Conservation (phyloP, 2,329 filamentous ascomycete genomes). For the Didymella glomerata region DNA sequence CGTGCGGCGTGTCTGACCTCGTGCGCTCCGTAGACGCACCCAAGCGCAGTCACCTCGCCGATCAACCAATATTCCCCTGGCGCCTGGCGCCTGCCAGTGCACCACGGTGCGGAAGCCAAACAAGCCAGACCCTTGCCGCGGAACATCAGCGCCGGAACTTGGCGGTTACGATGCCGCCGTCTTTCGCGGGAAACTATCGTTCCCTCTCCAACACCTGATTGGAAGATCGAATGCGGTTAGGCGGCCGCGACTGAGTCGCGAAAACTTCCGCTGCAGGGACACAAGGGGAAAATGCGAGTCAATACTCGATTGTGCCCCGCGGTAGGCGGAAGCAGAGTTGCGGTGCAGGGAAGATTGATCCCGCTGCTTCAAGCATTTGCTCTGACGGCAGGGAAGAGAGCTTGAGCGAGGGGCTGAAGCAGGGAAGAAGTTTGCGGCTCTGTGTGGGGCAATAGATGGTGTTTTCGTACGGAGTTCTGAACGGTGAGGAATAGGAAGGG, state of each 20-base stretch:
- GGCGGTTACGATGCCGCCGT: not conserved
- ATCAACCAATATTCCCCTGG: not conserved
- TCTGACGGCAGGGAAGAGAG: not conserved
- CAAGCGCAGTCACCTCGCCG: conserved; percentile 3
- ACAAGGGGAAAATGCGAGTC: conserved; percentile 1
- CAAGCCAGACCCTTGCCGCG: not conserved
- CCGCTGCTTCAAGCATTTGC: not conserved
- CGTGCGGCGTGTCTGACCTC: not conserved
- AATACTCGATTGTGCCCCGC: not conserved
- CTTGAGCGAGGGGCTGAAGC: not conserved
- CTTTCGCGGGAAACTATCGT: not conserved
- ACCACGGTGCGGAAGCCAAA: not conserved
- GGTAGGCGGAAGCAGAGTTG: not conserved
- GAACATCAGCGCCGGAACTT: conserved; percentile 1
- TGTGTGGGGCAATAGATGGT: conserved; percentile 7
- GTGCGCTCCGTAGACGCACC: not conserved
- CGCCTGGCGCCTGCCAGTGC: not conserved
- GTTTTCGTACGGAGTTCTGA: not conserved
- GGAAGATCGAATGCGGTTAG: not conserved
- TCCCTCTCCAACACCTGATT: not conserved
- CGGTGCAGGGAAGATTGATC: not conserved
- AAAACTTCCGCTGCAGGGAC: not conserved
- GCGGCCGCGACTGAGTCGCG: not conserved
- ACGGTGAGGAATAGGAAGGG: conserved; percentile 2
- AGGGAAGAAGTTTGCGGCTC: conserved; percentile 23